Evolutionary conservation across 2,329 filamentous ascomycete species (phyloP).

Genomic region (Fusarium newnesense): DNA sequence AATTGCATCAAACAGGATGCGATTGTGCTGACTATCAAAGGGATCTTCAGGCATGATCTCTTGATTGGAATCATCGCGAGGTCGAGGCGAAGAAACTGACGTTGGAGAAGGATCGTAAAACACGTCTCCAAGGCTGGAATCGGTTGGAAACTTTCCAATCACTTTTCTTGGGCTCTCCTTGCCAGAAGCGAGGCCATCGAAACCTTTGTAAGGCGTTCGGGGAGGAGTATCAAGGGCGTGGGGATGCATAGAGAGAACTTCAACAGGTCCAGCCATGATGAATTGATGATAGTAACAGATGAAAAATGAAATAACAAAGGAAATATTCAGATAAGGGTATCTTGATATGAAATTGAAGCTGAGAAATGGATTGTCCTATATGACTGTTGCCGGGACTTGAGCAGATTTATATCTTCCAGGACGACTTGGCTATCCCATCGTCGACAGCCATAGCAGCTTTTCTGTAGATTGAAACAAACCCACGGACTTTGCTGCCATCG

Average conservation of each 20-base stretch:
- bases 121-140: conserved; percentile 22
- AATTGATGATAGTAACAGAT: background rate
- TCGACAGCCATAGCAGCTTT: accelerated
- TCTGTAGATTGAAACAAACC: background rate
- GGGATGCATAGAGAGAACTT: background rate
- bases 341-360: background rate
- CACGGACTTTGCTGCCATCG: background rate
- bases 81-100: background rate
- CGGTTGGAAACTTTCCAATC: conserved; percentile 8
- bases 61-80: background rate
- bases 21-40: conserved; percentile 50
- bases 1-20: conserved; percentile 51
- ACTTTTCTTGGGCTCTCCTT: background rate
- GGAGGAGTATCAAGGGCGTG: conserved; percentile 8
- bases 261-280: conserved; percentile 32
- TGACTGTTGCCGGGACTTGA: background rate
- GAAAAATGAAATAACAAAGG: background rate
- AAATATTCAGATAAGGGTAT: background rate
- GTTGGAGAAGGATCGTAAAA: background rate
- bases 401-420: background rate
- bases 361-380: background rate
- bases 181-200: background rate
- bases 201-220: background rate
- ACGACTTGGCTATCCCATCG: background rate
- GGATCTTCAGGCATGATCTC: conserved; percentile 43